phyloP scores from a whole-genome alignment of 257 asterid genomes.

The Leptodermis oblonga region DNA sequence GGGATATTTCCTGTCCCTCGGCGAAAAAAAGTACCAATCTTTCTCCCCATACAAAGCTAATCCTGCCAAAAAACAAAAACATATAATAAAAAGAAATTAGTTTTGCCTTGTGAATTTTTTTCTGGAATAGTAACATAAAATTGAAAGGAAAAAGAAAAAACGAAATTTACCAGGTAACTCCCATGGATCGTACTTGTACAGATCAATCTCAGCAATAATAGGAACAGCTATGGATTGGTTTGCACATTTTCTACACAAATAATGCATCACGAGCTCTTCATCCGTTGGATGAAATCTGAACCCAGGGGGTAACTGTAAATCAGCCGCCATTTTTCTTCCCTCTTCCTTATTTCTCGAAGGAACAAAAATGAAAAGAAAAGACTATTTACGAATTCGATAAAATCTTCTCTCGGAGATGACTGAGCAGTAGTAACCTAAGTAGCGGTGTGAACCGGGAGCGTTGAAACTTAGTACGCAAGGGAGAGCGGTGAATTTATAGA shows the following conservation, averaged over 20 bases:
- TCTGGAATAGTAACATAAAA: background rate
- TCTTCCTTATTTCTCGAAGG: too few relatives aligned
- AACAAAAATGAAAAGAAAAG: background rate
- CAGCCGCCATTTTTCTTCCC: conserved; percentile 34
- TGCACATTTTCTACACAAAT: conserved; percentile 65
- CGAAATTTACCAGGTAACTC: conserved; percentile 71
- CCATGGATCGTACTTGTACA: conserved; percentile 85
- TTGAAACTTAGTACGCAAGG: conserved; percentile 54
- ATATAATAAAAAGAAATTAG: background rate
- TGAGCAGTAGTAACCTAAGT: too few relatives aligned
- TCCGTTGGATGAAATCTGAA: conserved; percentile 90
- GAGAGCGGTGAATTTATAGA: conserved; percentile 47
- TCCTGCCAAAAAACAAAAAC: conserved; percentile 24
- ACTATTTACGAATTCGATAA: too few relatives aligned
- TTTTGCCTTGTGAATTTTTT: background rate
- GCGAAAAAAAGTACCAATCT: conserved; percentile 93
- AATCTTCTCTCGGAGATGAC: too few relatives aligned
- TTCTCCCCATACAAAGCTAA: conserved; percentile 80
- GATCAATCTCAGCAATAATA: conserved; percentile 76
- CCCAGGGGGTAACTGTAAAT: conserved; percentile 75
- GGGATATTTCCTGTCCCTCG: conserved; percentile 85
- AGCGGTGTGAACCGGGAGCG: conserved; percentile 9
- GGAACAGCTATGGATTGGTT: conserved; percentile 60
- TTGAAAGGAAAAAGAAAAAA: background rate
- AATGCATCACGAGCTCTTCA: conserved; percentile 87